Base-by-base conservation (phyloP, 179 eudicot species). In the Patellifolia procumbens region DNA sequence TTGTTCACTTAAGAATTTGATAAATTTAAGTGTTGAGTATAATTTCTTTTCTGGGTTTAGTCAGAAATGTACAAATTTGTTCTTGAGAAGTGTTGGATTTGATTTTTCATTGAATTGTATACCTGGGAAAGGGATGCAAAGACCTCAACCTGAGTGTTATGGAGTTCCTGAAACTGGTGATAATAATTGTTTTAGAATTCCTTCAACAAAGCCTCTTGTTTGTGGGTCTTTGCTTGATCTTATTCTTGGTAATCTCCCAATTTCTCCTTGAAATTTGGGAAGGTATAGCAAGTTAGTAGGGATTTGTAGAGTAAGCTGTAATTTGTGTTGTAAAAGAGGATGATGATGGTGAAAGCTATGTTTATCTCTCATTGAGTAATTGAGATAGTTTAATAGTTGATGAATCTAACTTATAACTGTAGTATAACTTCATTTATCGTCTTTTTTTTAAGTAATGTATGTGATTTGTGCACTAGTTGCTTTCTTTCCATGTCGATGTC, bases 11-110 rank as follows among this genome's bases (percentile, higher is more conserved):
- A 88, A 76, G 56, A 89, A 77, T 20, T 67, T 94, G 7, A 4
- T 89, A 79, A 89, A 92, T 81, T 70, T 94, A 80, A 94, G 88
- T 12, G 88, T 92, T 11, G 82, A 92, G 5, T 87, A 85, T 62
- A 94, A 94, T 84, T 94, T 90, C 84, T 90, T 94, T 67, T 89
- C 93, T 56, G 98, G 96, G 89, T 87, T 84, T 34, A 84, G 88
- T 22, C 85, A 83, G 9, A 89, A 84, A 45, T 94, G 98, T 70
- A 74, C 79, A 0, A 88, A 78, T 15, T 73, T 89, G 77, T 84
- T 74, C 26, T 46, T 70, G 39, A 83, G 85, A 65, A 90, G 87
- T 71, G 79, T 82, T 20, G 92, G 88, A 24, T 88, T 94, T 78
- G 96, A 94, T 89, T 84, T 90, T 66, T 81, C 91, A 10, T 56